phyloP scores from a whole-genome alignment of 768 basidiomycete species.

The Sutorius australiensis region DNA sequence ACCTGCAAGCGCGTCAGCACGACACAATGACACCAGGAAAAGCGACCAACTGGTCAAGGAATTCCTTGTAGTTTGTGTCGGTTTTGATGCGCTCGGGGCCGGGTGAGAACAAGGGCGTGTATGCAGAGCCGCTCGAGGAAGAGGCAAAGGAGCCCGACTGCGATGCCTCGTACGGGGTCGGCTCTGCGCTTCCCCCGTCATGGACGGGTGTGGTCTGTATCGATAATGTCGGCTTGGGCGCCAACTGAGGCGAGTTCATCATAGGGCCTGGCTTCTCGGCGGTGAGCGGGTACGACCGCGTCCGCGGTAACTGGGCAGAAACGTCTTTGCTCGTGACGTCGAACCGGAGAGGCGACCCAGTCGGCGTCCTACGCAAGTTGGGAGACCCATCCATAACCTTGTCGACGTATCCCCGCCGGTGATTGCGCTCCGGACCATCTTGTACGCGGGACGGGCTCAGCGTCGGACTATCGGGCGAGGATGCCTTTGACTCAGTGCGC shows the following conservation, averaged over 20 bases:
- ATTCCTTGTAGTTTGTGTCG: constrained; percentile 52
- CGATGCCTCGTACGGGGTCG: constrained; percentile 47
- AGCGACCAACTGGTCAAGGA: constrained; percentile 57
- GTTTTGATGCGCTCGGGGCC: constrained; percentile 24
- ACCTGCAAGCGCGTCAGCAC: constrained; percentile 40
- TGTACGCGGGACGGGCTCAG: constrained; percentile 3
- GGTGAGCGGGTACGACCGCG: constrained; percentile 36
- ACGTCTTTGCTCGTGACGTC: constrained; percentile 18
- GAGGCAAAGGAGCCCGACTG: constrained; percentile 26
- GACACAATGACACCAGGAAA: background rate
- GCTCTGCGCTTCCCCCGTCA: constrained; percentile 31
- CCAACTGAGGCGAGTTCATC: constrained; percentile 9
- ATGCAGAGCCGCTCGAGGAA: constrained; percentile 44
- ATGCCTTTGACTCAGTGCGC: constrained; percentile 10
- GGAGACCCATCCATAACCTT: constrained; percentile 28
- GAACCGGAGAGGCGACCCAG: constrained; percentile 40
- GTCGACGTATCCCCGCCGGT: constrained; percentile 58
- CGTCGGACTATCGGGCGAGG: constrained; percentile 5
- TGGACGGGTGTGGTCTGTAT: constrained; percentile 11
- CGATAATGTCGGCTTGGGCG: constrained; percentile 10
- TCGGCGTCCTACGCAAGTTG: constrained; percentile 44
- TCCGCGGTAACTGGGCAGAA: constrained; percentile 27
- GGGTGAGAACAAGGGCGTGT: constrained; percentile 42
- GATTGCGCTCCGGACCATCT: constrained; percentile 39
- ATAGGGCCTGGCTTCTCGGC: background rate